Percentiles rank a stretch among this genome's conserved stretches.
Conservation (phyloP, 345 rosid species). For the Leavenworthia alabamica region DNA sequence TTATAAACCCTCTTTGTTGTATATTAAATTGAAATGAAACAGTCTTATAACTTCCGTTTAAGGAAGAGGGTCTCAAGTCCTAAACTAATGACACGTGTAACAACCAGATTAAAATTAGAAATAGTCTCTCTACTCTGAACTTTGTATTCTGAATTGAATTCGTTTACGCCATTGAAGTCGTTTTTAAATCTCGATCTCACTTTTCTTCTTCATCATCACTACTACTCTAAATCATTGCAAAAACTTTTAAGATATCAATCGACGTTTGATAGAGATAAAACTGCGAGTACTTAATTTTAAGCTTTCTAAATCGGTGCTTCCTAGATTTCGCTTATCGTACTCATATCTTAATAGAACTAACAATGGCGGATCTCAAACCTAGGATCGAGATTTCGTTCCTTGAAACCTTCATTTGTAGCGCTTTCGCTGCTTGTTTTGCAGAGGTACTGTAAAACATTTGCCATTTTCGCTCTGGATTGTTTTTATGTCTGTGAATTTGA, state of each 20-base stretch:
- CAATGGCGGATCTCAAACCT: conserved; percentile 59
- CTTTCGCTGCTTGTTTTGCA: conserved; percentile 97
- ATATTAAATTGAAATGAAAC: neutral
- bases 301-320: conserved; percentile 25
- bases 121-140: conserved; percentile 4
- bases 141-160: conserved; percentile 11
- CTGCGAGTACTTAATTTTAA: neutral
- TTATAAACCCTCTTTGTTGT: conserved; percentile 67
- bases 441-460: conserved; percentile 45
- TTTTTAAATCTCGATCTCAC: conserved; percentile 20
- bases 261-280: neutral
- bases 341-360: neutral
- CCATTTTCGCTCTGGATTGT: neutral
- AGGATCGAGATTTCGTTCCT: conserved; percentile 67
- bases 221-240: conserved; percentile 9
- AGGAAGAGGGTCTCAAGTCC: neutral
- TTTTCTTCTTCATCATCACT: conserved; percentile 24
- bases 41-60: neutral
- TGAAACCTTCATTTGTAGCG: conserved; percentile 82
- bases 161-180: conserved; percentile 29
- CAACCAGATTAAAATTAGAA: too few relatives aligned
- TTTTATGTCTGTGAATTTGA: neutral
- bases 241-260: neutral
- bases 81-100: neutral
- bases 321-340: conserved; percentile 6